A percentile compares a stretch with the other conserved stretches of the same genome.
These are phyloP conservation scores for Zygoascus meyerae DNA, from an alignment of 1,139 yeast species.

Conservation along the genomic window DNA sequence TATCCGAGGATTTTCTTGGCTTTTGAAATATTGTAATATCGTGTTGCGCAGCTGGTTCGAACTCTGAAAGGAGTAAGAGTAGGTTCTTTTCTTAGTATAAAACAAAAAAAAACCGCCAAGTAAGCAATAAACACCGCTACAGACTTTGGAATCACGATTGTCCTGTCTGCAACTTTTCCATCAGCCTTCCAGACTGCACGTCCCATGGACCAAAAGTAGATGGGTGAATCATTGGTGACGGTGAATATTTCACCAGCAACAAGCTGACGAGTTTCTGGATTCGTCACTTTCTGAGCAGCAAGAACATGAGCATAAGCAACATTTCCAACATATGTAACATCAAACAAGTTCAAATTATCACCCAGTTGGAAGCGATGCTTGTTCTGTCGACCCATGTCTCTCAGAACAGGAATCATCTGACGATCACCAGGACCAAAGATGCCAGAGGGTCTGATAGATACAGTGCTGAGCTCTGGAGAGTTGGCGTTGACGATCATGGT, in stretches of 20 bases:
- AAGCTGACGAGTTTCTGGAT: constrained; percentile 33
- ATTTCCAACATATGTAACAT: constrained; percentile 98
- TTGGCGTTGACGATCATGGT: constrained; percentile 65
- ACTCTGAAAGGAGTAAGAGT: constrained; percentile 97
- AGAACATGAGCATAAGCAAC: constrained; percentile 95
- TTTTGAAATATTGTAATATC: constrained; percentile 87
- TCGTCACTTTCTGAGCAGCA: constrained; percentile 72
- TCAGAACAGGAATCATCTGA: constrained; percentile 88
- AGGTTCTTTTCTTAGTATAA: constrained; percentile 70
- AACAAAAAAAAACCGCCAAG: constrained; percentile 66
- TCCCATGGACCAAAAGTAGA: constrained; percentile 96
- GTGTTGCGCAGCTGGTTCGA: constrained; percentile 84
- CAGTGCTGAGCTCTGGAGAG: constrained; percentile 49
- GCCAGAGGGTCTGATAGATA: constrained; percentile 94
- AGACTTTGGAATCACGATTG: constrained; percentile 63
- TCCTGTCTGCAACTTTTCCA: constrained; percentile 68
- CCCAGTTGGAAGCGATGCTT: constrained; percentile 93
- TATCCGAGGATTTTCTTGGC: constrained; percentile 78
- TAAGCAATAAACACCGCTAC: constrained; percentile 78
- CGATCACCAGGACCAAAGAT: constrained; percentile 99
- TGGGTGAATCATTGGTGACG: constrained; percentile 88
- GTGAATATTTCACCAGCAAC: constrained; percentile 87
- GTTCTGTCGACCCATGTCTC: constrained; percentile 75
- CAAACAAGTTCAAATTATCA: constrained; percentile 86
- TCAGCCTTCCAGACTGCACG: constrained; percentile 97